phyloP scores from a whole-genome alignment of 441 rosid genomes.

The Pelargonium citronellum region DNA sequence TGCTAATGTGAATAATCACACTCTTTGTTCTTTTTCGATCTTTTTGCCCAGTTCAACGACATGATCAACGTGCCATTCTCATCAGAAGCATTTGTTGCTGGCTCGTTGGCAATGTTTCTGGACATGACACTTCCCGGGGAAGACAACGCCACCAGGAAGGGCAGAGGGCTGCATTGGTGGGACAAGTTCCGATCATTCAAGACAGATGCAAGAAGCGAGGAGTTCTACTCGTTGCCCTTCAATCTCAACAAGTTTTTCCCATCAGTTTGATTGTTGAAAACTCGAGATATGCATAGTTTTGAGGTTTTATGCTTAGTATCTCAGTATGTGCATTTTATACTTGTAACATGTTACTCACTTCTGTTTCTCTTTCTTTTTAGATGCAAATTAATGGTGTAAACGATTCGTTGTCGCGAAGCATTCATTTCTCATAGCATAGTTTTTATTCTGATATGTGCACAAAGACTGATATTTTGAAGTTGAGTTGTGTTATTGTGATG shows the following conservation, averaged over 20 bases:
- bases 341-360: too few relatives aligned
- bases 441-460: too few relatives aligned
- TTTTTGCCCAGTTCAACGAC: constrained; percentile 66
- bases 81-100: constrained; percentile 86
- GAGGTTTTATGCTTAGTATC: not conserved
- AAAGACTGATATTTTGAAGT: too few relatives aligned
- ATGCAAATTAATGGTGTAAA: too few relatives aligned
- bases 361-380: too few relatives aligned
- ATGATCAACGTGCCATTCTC: constrained; percentile 83
- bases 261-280: constrained; percentile 45
- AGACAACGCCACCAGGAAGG: constrained; percentile 53
- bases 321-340: too few relatives aligned
- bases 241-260: constrained; percentile 87
- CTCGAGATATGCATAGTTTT: constrained; percentile 1
- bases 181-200: constrained; percentile 70
- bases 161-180: constrained; percentile 98
- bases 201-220: constrained; percentile 66
- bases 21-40: constrained; percentile 2
- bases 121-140: constrained; percentile 65
- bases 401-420: too few relatives aligned
- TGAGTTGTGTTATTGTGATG: too few relatives aligned
- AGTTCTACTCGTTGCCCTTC: constrained; percentile 89
- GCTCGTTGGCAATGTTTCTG: constrained; percentile 67
- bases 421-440: too few relatives aligned
- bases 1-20: too few relatives aligned